These are phyloP conservation scores for Strobilomyces echinocephalus DNA, from an alignment of 768 basidiomycete genomes.

Conservation along the genomic window DNA sequence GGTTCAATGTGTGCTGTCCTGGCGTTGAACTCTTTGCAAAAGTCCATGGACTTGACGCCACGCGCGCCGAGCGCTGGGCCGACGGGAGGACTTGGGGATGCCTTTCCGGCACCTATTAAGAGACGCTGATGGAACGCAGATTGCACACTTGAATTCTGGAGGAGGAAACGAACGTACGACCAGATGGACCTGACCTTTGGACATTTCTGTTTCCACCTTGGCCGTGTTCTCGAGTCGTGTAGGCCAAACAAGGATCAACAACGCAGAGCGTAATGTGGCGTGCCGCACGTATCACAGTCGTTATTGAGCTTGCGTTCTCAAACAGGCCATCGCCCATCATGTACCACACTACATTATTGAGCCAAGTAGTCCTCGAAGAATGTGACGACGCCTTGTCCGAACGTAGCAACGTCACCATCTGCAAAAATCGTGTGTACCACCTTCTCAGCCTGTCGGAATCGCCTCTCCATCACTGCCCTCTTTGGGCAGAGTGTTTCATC, in stretches of 20 bases:
- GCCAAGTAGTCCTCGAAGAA: constrained; percentile 33
- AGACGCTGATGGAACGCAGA: constrained; percentile 52
- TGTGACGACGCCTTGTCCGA: constrained; percentile 36
- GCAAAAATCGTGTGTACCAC: constrained; percentile 40
- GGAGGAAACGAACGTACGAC: constrained; percentile 51
- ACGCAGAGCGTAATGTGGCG: constrained; percentile 9
- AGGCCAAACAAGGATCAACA: constrained; percentile 23
- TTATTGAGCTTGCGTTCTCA: constrained; percentile 1
- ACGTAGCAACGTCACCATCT: constrained; percentile 38
- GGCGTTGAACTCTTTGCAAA: constrained; percentile 99
- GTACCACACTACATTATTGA: constrained; percentile 7
- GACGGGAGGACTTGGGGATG: constrained; percentile 92
- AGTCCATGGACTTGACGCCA: constrained; percentile 99
- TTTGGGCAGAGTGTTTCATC: constrained; percentile 26
- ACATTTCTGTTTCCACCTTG: constrained; percentile 46
- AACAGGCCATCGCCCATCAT: background rate
- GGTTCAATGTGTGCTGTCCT: constrained; percentile 82
- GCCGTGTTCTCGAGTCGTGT: background rate
- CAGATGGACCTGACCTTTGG: constrained; percentile 67
- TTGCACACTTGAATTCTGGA: constrained; percentile 8
- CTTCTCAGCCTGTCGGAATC: constrained; percentile 29
- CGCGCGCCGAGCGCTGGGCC: constrained; percentile 96
- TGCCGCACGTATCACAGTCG: constrained; percentile 8
- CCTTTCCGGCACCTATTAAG: constrained; percentile 88
- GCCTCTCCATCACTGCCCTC: constrained; percentile 33